Base-by-base conservation (phyloP, 352 stramenopile species). In the Phytophthora pseudosyringae region DNA sequence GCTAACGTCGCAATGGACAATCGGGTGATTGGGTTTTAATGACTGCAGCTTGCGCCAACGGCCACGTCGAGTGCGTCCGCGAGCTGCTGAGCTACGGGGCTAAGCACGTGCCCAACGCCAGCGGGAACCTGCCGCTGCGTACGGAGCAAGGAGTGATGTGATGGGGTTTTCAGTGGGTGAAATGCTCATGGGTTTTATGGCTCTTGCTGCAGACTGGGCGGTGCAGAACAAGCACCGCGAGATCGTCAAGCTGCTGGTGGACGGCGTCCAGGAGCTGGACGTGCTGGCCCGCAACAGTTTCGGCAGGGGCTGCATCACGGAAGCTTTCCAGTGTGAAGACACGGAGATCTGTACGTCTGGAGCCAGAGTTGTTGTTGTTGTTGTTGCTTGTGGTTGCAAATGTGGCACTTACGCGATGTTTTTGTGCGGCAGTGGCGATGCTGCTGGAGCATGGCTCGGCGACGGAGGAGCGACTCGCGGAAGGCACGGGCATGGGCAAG, bases 161-260 rank as follows among this genome's bases (percentile, higher is more conserved):
- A 13, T 39, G 41, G 28, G 39, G 16, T 35, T n/a, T 5, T 26
- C 2, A 21, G 11, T 49, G 18, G 56, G n/a, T 46, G 3, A 49
- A 43, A 50, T 50, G 12, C 28, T 55, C 21, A 53, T 45, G 52
- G 15, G 2, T 59, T 44, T 64, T 58, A 21, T 59, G 28, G 21
- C 21, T 51, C 16, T 64, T 33, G 2, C 9, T 59, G 40, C 56
- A 91, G 88, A 96, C 54, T 96, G 88, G 88, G 85, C 88, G 1
- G 85, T 96, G 49, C 88, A 95, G 67, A 96, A 96, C 68, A 90
- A 86, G 18, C 88, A 95, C 64, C 63, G 92, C n/a, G 76, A 78
- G 47, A 77, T 91, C 6, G 83, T 95, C 25, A 94, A 93, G 71
- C 28, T 88, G 13, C 51, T 96, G 29, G 69, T 96, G 15, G 71